Evolutionary conservation across 2,329 filamentous ascomycete species (phyloP).

Genomic region (Aspergillus floridensis): DNA sequence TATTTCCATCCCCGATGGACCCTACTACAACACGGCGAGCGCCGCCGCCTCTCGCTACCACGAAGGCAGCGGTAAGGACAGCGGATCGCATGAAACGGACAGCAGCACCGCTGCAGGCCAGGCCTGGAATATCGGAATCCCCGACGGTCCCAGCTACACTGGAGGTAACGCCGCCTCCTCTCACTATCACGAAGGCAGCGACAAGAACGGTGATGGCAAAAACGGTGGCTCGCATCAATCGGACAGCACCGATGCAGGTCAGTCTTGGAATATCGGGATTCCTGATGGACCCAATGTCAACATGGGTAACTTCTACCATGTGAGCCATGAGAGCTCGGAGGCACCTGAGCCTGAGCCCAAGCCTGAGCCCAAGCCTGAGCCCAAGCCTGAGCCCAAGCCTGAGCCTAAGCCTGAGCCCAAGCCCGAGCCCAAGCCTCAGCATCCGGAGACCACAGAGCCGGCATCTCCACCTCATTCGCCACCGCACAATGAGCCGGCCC

Average conservation of each 20-base stretch:
- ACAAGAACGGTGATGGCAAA: not conserved
- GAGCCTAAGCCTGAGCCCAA: not conserved
- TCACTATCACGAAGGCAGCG: not conserved
- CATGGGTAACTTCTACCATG: conserved; percentile 19
- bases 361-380: not conserved
- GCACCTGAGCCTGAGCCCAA: not conserved
- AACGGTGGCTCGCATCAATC: not conserved
- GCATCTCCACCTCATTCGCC: not conserved
- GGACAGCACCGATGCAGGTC: not conserved
- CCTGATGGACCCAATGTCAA: conserved; percentile 27
- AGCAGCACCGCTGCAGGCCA: not conserved
- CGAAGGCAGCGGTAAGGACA: not conserved
- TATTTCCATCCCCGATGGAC: not conserved
- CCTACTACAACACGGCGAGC: conserved; percentile 6
- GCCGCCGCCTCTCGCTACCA: not conserved
- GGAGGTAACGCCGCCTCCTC: not conserved
- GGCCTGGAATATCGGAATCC: conserved; percentile 17
- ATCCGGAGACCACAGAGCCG: not conserved
- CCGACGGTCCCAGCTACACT: conserved; percentile 2
- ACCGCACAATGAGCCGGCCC: not conserved
- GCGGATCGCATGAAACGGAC: not conserved
- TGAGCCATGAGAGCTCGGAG: conserved; percentile 16
- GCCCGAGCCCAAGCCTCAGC: not conserved
- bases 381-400: not conserved
- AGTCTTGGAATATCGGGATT: conserved; percentile 14